phyloP scores from a whole-genome alignment of 1,284 basidiomycete genomes.

The Trichosporon sp. region DNA sequence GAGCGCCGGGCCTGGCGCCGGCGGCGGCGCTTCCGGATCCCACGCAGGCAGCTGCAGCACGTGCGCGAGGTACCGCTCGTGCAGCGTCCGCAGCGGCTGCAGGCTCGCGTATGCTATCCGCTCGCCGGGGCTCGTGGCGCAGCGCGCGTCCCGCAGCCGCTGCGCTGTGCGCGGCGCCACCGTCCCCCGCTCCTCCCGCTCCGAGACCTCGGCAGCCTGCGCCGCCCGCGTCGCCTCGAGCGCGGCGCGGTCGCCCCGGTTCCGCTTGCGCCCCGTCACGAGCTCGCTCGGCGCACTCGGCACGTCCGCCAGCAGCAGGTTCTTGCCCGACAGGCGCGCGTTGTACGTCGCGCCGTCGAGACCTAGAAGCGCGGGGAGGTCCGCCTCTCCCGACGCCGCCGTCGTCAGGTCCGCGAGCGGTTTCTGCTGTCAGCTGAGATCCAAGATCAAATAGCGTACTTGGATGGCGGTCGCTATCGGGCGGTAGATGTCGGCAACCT shows the following conservation, averaged over 20 bases:
- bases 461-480: constrained; percentile 14
- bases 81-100: constrained; percentile 42
- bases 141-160: neutral
- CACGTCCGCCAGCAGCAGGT: constrained; percentile 24
- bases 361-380: constrained; percentile 24
- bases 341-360: constrained; percentile 29
- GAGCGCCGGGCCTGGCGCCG: neutral
- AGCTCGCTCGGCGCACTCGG: constrained; percentile 14
- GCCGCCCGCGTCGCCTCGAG: constrained; percentile 15
- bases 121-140: neutral
- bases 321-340: constrained; percentile 36
- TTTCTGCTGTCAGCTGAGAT: constrained; percentile 1
- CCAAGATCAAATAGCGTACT: neutral
- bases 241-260: constrained; percentile 27
- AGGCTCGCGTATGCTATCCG: constrained; percentile 36
- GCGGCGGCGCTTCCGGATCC: neutral
- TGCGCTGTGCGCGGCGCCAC: neutral
- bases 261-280: constrained; percentile 33
- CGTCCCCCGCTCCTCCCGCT: constrained; percentile 12
- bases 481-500: constrained; percentile 17
- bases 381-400: neutral
- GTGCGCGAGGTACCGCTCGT: constrained; percentile 38
- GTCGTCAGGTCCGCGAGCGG: neutral
- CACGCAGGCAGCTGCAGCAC: constrained; percentile 27
- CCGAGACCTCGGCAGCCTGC: constrained; percentile 10